phyloP scores from a whole-genome alignment of 257 asterid species.

The Forsythia viridissima region DNA sequence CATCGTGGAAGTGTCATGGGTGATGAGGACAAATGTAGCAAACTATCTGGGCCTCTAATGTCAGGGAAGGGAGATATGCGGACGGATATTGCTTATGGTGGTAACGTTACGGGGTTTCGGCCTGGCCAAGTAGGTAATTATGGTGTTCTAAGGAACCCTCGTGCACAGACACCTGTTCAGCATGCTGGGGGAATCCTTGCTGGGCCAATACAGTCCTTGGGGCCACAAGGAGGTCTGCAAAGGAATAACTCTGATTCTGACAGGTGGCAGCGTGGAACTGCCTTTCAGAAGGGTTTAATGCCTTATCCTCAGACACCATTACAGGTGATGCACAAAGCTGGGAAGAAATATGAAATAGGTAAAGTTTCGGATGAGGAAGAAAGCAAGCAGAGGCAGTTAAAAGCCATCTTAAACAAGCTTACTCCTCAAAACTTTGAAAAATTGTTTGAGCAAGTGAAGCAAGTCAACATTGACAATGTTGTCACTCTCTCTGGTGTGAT shows the following conservation, averaged over 20 bases:
- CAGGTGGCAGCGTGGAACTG: slow-evolving; percentile 86
- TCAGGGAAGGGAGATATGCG: slow-evolving; percentile 56
- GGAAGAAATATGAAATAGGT: slow-evolving; percentile 83
- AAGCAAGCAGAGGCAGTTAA: slow-evolving; percentile 86
- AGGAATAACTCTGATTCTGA: slow-evolving; percentile 77
- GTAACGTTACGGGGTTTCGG: slow-evolving; percentile 46
- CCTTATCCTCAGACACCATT: slow-evolving; percentile 74
- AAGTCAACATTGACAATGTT: slow-evolving; percentile 77
- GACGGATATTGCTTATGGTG: slow-evolving; percentile 42
- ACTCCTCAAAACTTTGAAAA: slow-evolving; percentile 96
- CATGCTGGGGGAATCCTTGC: slow-evolving; percentile 56
- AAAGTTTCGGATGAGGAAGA: slow-evolving; percentile 80
- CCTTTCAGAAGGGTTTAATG: slow-evolving; percentile 74
- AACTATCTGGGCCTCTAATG: slow-evolving; percentile 52
- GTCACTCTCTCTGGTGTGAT: slow-evolving; percentile 76
- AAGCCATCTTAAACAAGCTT: slow-evolving; percentile 85
- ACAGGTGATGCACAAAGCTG: slow-evolving; percentile 80
- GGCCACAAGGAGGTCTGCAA: slow-evolving; percentile 58
- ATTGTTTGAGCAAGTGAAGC: slow-evolving; percentile 79
- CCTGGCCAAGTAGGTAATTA: slow-evolving; percentile 60
- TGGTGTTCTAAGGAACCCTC: slow-evolving; percentile 67
- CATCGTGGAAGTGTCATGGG: slow-evolving; percentile 60
- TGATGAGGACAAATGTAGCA: slow-evolving; percentile 75
- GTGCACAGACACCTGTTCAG: slow-evolving; percentile 52
- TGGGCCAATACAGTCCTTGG: slow-evolving; percentile 70